A percentile compares a stretch with the other conserved stretches of the same genome.
Conservation (phyloP, 2,329 filamentous ascomycete genomes). For the Zymoseptoria brevis region DNA sequence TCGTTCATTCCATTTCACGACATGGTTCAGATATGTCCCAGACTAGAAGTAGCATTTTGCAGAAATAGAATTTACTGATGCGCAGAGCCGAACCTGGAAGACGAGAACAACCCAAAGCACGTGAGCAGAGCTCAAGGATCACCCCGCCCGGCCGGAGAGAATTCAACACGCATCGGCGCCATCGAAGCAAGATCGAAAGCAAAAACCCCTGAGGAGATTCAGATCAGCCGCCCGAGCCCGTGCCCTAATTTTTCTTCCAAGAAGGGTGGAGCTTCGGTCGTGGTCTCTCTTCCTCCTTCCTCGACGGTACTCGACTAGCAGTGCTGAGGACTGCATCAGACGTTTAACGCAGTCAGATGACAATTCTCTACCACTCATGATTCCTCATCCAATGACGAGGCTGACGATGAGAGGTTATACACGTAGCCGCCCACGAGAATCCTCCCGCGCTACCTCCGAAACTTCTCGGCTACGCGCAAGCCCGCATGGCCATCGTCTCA, state of each 20-base stretch:
- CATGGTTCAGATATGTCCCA: neutral
- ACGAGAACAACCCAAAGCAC: neutral
- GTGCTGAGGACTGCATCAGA: neutral
- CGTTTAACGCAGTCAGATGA: neutral
- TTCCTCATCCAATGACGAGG: neutral
- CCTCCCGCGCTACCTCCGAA: neutral
- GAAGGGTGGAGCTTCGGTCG: neutral
- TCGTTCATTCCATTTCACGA: neutral
- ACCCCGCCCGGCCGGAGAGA: neutral
- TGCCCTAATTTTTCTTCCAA: neutral
- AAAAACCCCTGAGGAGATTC: neutral
- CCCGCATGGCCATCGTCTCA: neutral
- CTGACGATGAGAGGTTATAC: neutral
- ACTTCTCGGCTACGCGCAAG: neutral
- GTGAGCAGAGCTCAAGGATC: neutral
- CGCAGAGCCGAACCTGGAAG: neutral
- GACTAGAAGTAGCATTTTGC: neutral
- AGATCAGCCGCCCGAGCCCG: neutral
- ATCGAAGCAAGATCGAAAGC: neutral
- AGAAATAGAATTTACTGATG: neutral
- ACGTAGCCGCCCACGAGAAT: neutral
- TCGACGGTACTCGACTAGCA: neutral
- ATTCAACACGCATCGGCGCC: neutral
- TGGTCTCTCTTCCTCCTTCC: neutral
- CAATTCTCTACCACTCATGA: neutral